Evolutionary conservation across 2,329 filamentous ascomycete species (phyloP), one percentile per base, ranked within the genome.

Genomic region (Cucurbitaria berberidis): DNA sequence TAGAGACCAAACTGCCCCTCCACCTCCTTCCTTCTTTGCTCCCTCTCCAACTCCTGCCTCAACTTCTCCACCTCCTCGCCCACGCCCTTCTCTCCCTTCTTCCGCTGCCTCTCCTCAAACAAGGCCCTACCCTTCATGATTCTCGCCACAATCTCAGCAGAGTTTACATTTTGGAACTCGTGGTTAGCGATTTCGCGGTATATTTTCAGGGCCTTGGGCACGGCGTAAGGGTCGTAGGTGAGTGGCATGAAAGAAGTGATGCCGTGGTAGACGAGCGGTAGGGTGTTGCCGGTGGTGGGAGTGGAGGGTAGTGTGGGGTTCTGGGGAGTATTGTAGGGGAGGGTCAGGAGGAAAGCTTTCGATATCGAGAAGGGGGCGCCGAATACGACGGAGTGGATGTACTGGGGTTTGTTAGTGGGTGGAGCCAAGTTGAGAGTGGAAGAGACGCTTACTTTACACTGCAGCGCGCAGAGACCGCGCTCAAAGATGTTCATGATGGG

Each of bases 401-500:
- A 96, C 88, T 96, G 67, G 22, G 21, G 24, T 6, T 3, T 30
- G 27, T 62, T 16, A 55, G 45, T 38, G 4, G 16, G n/a, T 10
- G 26, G 27, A 29, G 39, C 29, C 13, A 9, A 6, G 35, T 41
- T 48, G 59, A 47, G 22, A 24, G 52, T 36, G 5, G 21, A 15
- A 7, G 35, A n/a, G 26, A 13, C 26, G 45, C 84, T 68, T 81
- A 93, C 91, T 75, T 89, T 89, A 81, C 95, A 99, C 72, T 99
- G 95, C 58, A 98, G 80, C 26, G 98, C 93, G 73, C 95, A 99
- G 19, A 99, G 86, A 1, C 93, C 93, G 36, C 95, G 89, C 80
- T 99, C 95, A 68, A 93, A 96, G 51, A 96, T 93, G 80, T 98
- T 99, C 95, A 99, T 99, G 78, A 99, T 98, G 22, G 95, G 95